Evolutionary conservation across 1,139 yeast species (phyloP), one percentile per base, ranked within the genome.

Genomic region (Pichia kudriavzevii): DNA sequence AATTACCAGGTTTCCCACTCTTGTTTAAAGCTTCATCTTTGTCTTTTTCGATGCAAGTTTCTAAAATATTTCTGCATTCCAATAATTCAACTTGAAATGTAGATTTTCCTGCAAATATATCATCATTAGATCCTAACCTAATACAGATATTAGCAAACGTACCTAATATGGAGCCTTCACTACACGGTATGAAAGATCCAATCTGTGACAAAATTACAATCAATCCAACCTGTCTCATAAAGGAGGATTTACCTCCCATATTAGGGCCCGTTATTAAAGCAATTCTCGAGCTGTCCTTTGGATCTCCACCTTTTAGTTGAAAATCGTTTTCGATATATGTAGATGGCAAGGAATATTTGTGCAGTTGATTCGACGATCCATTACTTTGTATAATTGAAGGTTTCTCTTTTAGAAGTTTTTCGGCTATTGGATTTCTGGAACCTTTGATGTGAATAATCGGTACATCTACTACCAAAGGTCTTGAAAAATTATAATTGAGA

Each of bases 391-490:
- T 29, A 25, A n/a, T n/a, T 4, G 26, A 24, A 7, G 38, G 28
- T 15, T 34, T 36, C 9, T 28, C 31, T 20, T 32, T 27, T 5
- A 39, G 15, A 11, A 49, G 27, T 9, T 68, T 67, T 51, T 83
- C 94, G 10, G 83, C 70, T 35, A 87, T 75, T 1, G 97, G 97
- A 49, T 91, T 88, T 23, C 93, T 64, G 1, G 93, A 82, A 7
- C 70, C 65, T 15, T 53, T 59, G 0, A 85, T 63, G 5, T 69
- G 61, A 4, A 88, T 63, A 7, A 63, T 52, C 23, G 75, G 79
- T 6, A 57, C 54, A 34, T 74, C 75, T 3, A 69, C 68, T 35
- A 81, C 64, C 3, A 45, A 52, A 0, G 96, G 95, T 38, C 69
- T 66, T 4, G 61, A 58, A 45, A 77, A 79, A 13, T 65, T 64